Base-by-base conservation (phyloP, 2,329 filamentous ascomycete genomes). In the Nothopassalora personata region DNA sequence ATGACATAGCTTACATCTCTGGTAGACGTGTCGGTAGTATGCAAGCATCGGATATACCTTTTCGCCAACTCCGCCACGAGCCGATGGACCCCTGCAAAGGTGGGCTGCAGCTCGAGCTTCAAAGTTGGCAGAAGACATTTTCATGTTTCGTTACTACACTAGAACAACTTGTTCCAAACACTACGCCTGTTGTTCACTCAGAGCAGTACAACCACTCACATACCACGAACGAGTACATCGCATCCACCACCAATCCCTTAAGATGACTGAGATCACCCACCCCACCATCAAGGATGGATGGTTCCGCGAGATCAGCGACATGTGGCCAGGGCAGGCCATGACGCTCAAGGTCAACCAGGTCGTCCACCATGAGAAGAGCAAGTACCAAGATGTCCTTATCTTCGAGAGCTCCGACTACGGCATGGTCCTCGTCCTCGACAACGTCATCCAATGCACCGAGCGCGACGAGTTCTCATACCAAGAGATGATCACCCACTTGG, bases 311-410 rank as follows among this genome's bases (percentile, higher is more conserved):
- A 92, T 96, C 80, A 96, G 90, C 70, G 82, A 94, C 74, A 97
- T 99, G 93, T 99, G 94, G 94, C 93, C 94, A 64, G 91, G 94
- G 76, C 94, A 97, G 82, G 94, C 94, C 76, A 97, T 97, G 93
- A 97, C 90, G 69, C 88, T 96, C 75, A 91, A 90, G 79, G 94
- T 99, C 79, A 93, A 99, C 77, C 90, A 97, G 83, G 87, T 99
- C 73, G 83, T 99, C 64, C 92, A 97, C 84, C 93, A 97, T 83
- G 94, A 99, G 83, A 97, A 97, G 86, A 94, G 89, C 83, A 83
- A 96, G 83, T 99, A 97, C 83, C 94, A 99, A 80, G 94, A 99
- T 74, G 93, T 99, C 66, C 87, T 99, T 71, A 91, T 97, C 82
- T 99, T 99, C 82, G 89, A 99, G 83, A 96, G 91, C 70, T 96